Conservation (phyloP, 306 rosid genomes). For the Erythrophleum fordii region DNA sequence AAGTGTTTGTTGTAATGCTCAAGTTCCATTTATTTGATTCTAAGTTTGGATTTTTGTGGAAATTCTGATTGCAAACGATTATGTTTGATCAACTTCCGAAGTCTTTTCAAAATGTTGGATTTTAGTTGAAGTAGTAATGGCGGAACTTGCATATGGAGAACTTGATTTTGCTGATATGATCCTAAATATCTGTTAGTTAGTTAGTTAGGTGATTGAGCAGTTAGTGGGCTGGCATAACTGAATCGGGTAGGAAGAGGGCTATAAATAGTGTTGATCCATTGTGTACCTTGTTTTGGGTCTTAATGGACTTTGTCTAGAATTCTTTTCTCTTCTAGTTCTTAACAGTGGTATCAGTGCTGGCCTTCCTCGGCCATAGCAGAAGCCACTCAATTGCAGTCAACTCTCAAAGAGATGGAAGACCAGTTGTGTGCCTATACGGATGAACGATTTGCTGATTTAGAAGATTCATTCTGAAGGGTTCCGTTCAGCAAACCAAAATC, state of each 20-base stretch:
- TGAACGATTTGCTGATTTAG: not conserved
- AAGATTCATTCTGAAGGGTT: not conserved
- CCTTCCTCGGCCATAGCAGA: not conserved
- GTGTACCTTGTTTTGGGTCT: not conserved
- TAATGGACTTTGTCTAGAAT: not conserved
- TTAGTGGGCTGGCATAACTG: not conserved
- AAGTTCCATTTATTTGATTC: not conserved
- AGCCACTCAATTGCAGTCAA: not conserved
- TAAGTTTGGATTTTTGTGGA: constrained; percentile 30
- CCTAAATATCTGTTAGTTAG: not conserved
- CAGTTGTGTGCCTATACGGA: not conserved
- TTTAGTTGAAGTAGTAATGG: not conserved
- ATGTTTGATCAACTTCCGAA: not conserved
- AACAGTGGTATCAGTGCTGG: not conserved
- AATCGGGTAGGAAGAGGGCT: not conserved
- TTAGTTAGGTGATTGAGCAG: too few relatives aligned
- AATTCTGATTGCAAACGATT: constrained; percentile 18
- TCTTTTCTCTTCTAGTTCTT: not conserved
- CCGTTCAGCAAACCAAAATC: not conserved
- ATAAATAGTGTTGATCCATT: not conserved
- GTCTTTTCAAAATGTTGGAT: not conserved
- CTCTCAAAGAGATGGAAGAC: not conserved
- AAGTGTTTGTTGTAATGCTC: constrained; percentile 12
- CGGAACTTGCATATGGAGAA: not conserved
- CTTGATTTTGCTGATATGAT: not conserved